Evolutionary conservation across 306 rosid species (phyloP).

Genomic region (Vigna reflexopilosa): DNA sequence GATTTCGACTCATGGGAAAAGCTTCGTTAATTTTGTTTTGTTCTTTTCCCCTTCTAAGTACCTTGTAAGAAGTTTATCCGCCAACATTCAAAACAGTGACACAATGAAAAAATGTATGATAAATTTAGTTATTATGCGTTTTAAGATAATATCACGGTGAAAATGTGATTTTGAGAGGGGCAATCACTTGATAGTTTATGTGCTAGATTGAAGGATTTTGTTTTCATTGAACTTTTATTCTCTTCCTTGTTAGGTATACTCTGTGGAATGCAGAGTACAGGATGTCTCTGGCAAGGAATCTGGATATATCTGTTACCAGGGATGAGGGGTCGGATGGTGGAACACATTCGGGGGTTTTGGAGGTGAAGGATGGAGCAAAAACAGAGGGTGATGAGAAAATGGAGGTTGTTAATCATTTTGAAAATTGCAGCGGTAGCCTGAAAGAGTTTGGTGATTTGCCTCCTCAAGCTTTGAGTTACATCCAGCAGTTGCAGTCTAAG

Average conservation of each 20-base stretch:
- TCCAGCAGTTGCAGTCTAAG: slow-evolving; percentile 79
- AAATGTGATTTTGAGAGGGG: slow-evolving; percentile 13
- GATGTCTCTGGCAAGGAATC: slow-evolving; percentile 80
- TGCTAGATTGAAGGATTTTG: background rate
- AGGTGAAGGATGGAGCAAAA: slow-evolving; percentile 46
- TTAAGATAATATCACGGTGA: background rate
- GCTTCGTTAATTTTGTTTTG: background rate
- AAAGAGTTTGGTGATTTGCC: slow-evolving; percentile 68
- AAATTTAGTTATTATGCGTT: background rate
- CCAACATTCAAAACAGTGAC: background rate
- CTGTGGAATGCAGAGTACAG: slow-evolving; percentile 97
- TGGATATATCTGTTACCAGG: slow-evolving; percentile 59
- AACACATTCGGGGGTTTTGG: slow-evolving; percentile 38
- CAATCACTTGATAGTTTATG: background rate
- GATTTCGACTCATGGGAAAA: background rate
- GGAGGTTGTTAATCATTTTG: slow-evolving; percentile 55
- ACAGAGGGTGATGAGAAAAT: slow-evolving; percentile 32
- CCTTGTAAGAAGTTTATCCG: background rate
- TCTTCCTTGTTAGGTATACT: slow-evolving; percentile 67
- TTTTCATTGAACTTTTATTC: slow-evolving; percentile 18
- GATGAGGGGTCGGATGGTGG: slow-evolving; percentile 42
- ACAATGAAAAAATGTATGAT: background rate
- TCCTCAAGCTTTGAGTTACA: slow-evolving; percentile 76
- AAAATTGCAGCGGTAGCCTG: slow-evolving; percentile 44
- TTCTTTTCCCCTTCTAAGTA: background rate